Evolutionary conservation across 176 grass and related monocot genomes (phyloP), one percentile per base, ranked within the genome.

Genomic region (Rhynchospora pubera): DNA sequence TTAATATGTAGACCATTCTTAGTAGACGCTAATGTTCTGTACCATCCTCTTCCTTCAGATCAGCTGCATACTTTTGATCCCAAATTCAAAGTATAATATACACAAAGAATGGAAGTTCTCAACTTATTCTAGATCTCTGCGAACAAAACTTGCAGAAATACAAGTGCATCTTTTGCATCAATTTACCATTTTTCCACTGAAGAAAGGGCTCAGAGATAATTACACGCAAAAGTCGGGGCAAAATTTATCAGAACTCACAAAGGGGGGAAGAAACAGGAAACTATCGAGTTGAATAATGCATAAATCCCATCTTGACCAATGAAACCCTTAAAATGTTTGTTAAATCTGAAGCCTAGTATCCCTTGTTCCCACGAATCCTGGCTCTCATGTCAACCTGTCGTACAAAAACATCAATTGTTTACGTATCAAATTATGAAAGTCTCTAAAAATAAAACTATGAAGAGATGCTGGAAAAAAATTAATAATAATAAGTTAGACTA

Each of bases 341-440:
- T 67, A 43, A 47, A 51, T 51, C 50, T 73, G 19, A 51, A 60
- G 58, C 19, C 42, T 79, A 96, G 82, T 99, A 99, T 43, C 97
- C 97, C 78, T 99, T 99, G 64, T 96, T 99, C 60, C 97, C 97
- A 39, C 91, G 93, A 87, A 99, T 99, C 61, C 93, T 88, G 6
- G 97, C 89, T 83, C 97, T 89, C 97, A 99, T 99, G 78, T 99
- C 97, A 79, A 99, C 97, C 97, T 99, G 87, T 87, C 61, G 57
- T 22, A 67, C n/a, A 26, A 63, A 88, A 72, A 43, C 82, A 79
- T 7, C 65, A 18, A 88, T 23, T 15, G 85, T 46, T 84, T 39
- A 67, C 43, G 56, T 51, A 77, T 48, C 26, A 15, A 57, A 62
- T 47, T 52, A 23, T 5, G 34, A 30, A 81, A 39, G 44, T 83